A percentile compares a stretch with the other conserved stretches of the same genome.
These are phyloP conservation scores for Lactarius quietus DNA, from an alignment of 768 basidiomycete genomes.

Conservation along the genomic window DNA sequence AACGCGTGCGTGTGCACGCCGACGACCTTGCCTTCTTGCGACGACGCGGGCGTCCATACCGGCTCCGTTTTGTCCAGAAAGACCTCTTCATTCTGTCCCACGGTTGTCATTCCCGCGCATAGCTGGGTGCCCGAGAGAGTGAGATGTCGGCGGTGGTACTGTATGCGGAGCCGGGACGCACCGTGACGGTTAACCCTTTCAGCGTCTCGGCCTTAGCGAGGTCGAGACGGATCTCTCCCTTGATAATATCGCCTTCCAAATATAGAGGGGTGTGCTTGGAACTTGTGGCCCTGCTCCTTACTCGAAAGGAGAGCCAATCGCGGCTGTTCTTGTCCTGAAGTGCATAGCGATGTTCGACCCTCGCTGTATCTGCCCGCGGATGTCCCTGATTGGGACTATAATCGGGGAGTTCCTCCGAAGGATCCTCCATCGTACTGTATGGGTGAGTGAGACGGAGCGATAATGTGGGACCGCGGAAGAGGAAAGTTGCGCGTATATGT, in stretches of 20 bases:
- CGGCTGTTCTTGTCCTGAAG: conserved; percentile 1
- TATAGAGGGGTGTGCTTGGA: conserved; percentile 14
- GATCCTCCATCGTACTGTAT: neutral
- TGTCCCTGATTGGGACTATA: neutral
- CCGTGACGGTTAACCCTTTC: conserved; percentile 17
- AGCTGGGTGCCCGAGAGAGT: conserved; percentile 1
- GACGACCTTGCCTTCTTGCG: conserved; percentile 8
- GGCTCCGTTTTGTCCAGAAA: conserved; percentile 16
- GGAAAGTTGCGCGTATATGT: neutral
- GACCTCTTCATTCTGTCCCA: conserved; percentile 19
- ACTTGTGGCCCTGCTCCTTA: conserved; percentile 19
- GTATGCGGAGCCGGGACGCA: neutral
- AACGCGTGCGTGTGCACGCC: conserved; percentile 17
- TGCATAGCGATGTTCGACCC: conserved; percentile 8
- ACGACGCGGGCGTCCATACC: conserved; percentile 14
- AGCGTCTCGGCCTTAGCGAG: conserved; percentile 17
- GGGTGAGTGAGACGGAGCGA: neutral
- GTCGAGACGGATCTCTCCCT: conserved; percentile 16
- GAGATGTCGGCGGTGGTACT: neutral
- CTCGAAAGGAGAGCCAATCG: conserved; percentile 16
- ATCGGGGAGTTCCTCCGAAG: conserved; percentile 3
- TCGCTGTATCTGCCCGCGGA: neutral
- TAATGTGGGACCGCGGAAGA: neutral
- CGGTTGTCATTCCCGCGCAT: conserved; percentile 11
- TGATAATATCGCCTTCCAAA: conserved; percentile 20